Evolutionary conservation across 2,329 filamentous ascomycete species (phyloP).

Genomic region (Coleophoma cylindrospora): DNA sequence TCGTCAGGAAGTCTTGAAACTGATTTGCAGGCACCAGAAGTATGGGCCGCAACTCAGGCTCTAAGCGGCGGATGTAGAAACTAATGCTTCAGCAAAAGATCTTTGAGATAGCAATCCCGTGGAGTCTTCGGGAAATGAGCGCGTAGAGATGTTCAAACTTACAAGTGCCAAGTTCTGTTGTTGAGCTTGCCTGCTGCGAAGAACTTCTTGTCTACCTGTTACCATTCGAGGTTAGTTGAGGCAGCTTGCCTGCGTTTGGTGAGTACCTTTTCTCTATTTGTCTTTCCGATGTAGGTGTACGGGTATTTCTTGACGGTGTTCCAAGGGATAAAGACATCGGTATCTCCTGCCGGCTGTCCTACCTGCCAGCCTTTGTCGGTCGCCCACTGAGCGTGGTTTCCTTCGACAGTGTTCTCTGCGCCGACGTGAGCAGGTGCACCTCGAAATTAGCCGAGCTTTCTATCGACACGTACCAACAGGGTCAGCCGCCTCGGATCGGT

Average conservation of each 20-base stretch:
- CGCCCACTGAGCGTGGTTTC: no score
- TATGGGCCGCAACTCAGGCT: conserved; percentile 44
- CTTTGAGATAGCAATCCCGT: background rate
- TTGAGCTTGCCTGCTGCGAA: conserved; percentile 56
- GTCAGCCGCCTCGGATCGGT: no score
- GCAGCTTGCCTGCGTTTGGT: background rate
- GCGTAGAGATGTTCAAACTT: conserved; percentile 20
- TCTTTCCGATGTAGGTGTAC: conserved; percentile 49
- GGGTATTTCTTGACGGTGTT: conserved; percentile 52
- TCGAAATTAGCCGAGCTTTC: background rate
- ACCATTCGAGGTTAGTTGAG: conserved; percentile 6
- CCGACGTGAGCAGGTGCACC: background rate
- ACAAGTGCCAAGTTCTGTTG: conserved; percentile 58
- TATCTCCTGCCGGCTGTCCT: conserved; percentile 19
- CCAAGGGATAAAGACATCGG: conserved; percentile 42
- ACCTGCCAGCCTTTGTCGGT: background rate
- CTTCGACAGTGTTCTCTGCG: no score
- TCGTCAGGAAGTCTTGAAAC: conserved; percentile 56
- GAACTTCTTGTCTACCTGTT: conserved; percentile 26
- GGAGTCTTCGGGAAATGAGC: background rate
- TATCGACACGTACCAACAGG: no score
- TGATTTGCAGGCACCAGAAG: conserved; percentile 66
- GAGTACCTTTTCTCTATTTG: conserved; percentile 44
- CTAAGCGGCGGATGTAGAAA: conserved; percentile 60
- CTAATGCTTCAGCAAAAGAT: conserved; percentile 32